Base-by-base conservation (phyloP, 495 filamentous ascomycete genomes). In the Aspergillus avenaceus region DNA sequence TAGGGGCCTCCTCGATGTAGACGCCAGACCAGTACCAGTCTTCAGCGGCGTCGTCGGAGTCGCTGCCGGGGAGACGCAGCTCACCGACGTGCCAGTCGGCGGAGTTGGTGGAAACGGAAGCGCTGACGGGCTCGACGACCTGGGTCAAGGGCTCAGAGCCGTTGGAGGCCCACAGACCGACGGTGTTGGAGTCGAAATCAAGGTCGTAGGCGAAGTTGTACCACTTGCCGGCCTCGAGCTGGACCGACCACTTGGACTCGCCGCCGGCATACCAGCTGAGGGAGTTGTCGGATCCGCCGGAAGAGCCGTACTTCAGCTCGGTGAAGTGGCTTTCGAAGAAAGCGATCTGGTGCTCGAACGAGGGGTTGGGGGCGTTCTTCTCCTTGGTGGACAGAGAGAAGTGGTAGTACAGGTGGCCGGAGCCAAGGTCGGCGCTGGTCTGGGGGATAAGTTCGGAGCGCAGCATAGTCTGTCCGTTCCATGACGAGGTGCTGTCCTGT, bases 251-350 rank as follows among this genome's bases (percentile, higher is more conserved):
- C 41, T 81, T 70, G 21, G 66, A 71, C 50, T 59, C 61, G 28
- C 81, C 76, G 38, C 68, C 65, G 9, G 77, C 77, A 45, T 74
- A 71, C 79, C 78, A 84, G 27, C 74, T 66, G 9, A 83, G 71
- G 21, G 69, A 67, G 47, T 68, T 67, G 45, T 86, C 80, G 42
- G 23, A 75, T 45, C 75, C 78, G 47, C 85, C 86, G 3, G 32
- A 36, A 5, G 32, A 13, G 32, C 32, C 32, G 52, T 81, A 81
- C 71, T 89, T 87, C 61, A 90, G 65, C 71, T 88, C 85, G 45
- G 85, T 88, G 66, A 87, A 88, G 71, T 88, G 84, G 62, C 74
- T 81, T 71, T 66, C 70, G 48, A 89, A 88, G 72, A 89, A 89
- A 56, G 76, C 80, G 50, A 89, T 83, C 66, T 89, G 85, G 61